Evolutionary conservation across 73 alveolate genomes (phyloP), one percentile per base, ranked within the genome.

Genomic region (Tetrahymena thermophila): DNA sequence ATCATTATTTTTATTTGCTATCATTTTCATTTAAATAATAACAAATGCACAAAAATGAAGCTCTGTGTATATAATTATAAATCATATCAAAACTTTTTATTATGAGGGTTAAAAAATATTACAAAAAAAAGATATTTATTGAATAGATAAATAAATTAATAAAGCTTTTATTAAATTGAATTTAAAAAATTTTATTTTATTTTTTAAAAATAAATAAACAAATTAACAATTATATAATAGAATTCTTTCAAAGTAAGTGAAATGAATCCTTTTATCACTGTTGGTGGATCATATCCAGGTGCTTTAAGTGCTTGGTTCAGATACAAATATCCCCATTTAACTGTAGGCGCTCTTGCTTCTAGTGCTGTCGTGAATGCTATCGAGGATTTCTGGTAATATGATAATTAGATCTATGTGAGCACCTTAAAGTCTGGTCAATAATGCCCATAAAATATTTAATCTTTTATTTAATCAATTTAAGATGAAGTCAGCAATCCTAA

Each of bases 211-310:
- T 40, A 40, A n/a, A n/a, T n/a, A n/a, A n/a, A n/a, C 10, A 40
- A 40, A 40, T 40, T 8, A 6, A 40, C 10, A 35, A 14, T 56
- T 10, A 35, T 10, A 35, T 9, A 38, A 85, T 34, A 34, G 55
- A 58, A 43, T 89, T 93, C 95, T 9, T 95, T 94, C 89, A 42
- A 93, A 44, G 85, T 85, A 19, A 50, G 38, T 35, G 31, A 89
- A 21, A 31, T 84, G 57, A 95, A 95, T 89, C 95, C 94, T 43
- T 93, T 96, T 89, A 96, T 97, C 42, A 96, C 96, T 56, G 94
- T 96, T 34, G 99, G 99, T 56, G 99, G 99, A 57, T 96, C 98
- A 35, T 97, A 97, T 85, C 98, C 98, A 37, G 99, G 98, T 10
- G 98, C 98, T 21, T 71, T 97, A 95, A 94, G 98, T 43, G 99